Conservation (phyloP, 352 stramenopile species). For the Stramenopiles sp. region DNA sequence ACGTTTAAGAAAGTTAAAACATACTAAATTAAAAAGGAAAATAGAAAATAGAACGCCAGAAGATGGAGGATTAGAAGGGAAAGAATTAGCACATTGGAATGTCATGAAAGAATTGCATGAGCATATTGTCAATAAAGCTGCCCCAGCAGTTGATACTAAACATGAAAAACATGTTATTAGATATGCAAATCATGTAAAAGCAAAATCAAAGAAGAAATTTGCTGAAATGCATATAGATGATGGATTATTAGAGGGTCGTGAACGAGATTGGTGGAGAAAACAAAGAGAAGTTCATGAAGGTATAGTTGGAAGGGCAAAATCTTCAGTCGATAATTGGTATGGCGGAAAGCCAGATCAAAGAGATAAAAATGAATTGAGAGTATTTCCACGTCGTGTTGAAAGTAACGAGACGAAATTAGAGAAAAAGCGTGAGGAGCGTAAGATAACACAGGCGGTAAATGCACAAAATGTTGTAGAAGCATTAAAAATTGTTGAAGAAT, state of each 20-base stretch:
- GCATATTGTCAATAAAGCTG: not conserved
- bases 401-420: not conserved
- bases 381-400: not conserved
- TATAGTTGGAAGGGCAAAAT: not conserved
- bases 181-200: not conserved
- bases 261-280: constrained; percentile 5
- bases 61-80: not conserved
- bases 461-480: not conserved
- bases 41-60: not conserved
- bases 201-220: not conserved
- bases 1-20: not conserved
- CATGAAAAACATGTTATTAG: not conserved
- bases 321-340: not conserved
- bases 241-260: not conserved
- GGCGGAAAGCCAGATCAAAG: not conserved
- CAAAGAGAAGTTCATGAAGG: constrained; percentile 1
- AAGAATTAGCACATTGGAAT: not conserved
- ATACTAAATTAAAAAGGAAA: not conserved
- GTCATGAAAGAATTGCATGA: not conserved
- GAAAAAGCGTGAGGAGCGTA: not conserved
- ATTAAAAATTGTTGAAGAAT: not conserved
- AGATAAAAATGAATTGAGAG: not conserved
- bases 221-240: not conserved
- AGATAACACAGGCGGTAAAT: not conserved
- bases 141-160: not conserved